phyloP scores from a whole-genome alignment of 768 basidiomycete species.

The Ramaria sp. region DNA sequence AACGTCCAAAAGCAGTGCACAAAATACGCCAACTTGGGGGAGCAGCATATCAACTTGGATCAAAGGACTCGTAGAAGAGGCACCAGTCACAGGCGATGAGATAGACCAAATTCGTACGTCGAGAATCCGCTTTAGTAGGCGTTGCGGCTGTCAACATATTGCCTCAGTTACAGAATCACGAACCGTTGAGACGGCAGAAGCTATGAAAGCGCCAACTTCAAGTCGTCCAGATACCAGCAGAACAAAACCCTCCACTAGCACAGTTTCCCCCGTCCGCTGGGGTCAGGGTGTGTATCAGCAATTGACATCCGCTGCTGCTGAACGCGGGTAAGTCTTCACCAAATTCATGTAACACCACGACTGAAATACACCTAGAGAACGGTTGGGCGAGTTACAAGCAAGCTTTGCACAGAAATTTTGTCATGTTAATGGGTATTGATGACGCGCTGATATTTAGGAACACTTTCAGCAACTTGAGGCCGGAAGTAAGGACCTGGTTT shows the following conservation, averaged over 20 bases:
- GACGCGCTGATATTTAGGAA: constrained; percentile 46
- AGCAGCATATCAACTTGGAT: constrained; percentile 41
- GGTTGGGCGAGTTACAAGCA: not conserved
- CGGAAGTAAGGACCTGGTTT: constrained; percentile 54
- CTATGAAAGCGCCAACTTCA: constrained; percentile 21
- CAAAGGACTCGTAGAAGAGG: constrained; percentile 38
- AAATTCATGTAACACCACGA: not conserved
- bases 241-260: constrained; percentile 11
- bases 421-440: not conserved
- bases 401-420: not conserved
- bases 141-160: not conserved
- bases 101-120: constrained; percentile 47
- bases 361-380: not conserved
- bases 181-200: constrained; percentile 49
- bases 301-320: constrained; percentile 35
- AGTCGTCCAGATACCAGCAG: constrained; percentile 8
- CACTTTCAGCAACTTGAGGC: constrained; percentile 53
- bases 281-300: not conserved
- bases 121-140: constrained; percentile 2
- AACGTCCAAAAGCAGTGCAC: constrained; percentile 32
- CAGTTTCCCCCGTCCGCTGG: constrained; percentile 15
- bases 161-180: not conserved
- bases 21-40: constrained; percentile 48
- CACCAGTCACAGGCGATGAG: constrained; percentile 44
- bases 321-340: constrained; percentile 44